These are phyloP conservation scores for Paspalum vaginatum DNA, from an alignment of 176 grass and related monocot genomes.

Conservation along the genomic window DNA sequence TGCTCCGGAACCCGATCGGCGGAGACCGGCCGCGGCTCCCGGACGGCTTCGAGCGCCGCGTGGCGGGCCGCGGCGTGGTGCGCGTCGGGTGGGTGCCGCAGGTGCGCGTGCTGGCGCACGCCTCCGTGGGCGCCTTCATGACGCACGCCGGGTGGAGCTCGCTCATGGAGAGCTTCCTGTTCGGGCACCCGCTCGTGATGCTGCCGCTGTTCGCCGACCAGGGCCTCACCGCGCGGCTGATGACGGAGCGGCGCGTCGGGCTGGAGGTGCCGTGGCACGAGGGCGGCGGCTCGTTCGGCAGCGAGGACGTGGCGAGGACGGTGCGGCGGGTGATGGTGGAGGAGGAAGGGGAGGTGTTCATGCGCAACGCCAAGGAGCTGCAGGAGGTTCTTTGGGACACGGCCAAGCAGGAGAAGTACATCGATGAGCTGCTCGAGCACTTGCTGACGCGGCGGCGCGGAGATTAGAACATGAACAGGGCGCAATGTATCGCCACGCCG, in stretches of 20 bases:
- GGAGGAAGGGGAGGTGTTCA: conserved; percentile 40
- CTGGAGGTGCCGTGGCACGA: conserved; percentile 27
- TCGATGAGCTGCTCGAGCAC: background rate
- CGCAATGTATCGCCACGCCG: too few relatives aligned
- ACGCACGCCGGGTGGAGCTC: background rate
- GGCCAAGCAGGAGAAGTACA: background rate
- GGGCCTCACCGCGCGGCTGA: background rate
- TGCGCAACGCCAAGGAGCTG: background rate
- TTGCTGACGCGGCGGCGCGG: background rate
- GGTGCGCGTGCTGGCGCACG: conserved; percentile 31
- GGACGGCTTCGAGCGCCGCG: conserved; percentile 19
- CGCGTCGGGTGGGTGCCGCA: conserved; percentile 26
- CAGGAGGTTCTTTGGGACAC: background rate
- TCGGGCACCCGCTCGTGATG: conserved; percentile 3
- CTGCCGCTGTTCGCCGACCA: conserved; percentile 14
- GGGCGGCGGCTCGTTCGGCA: conserved; percentile 8
- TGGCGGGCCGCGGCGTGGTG: background rate
- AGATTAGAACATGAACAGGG: too few relatives aligned
- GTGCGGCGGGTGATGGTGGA: conserved; percentile 49
- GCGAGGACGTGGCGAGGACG: conserved; percentile 19
- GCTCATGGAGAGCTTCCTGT: background rate
- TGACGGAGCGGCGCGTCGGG: background rate
- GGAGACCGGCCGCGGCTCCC: background rate
- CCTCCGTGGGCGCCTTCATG: background rate
- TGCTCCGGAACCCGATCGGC: background rate